Evolutionary conservation across 345 rosid genomes (phyloP).

Genomic region (Ricinus communis): DNA sequence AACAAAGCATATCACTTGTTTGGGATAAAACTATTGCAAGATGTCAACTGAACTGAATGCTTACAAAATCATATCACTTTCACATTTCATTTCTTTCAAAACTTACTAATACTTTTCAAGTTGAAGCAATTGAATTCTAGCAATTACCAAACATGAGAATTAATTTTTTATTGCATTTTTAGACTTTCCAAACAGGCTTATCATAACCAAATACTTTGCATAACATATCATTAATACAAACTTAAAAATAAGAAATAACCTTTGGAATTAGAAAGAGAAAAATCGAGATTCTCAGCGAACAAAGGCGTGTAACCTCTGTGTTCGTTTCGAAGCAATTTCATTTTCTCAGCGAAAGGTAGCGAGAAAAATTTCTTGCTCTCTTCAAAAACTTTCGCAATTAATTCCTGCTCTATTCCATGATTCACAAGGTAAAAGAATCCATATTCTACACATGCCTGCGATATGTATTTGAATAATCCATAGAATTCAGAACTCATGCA

Average conservation of each 20-base stretch:
- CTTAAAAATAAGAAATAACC: slow-evolving; percentile 30
- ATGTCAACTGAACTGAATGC: too few species aligned
- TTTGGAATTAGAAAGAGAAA: slow-evolving; percentile 25
- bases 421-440: slow-evolving; percentile 89
- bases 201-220: too few species aligned
- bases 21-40: too few species aligned
- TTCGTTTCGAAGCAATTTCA: slow-evolving; percentile 41
- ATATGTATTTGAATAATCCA: too few species aligned
- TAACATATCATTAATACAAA: neutral
- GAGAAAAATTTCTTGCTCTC: slow-evolving; percentile 67
- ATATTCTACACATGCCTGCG: slow-evolving; percentile 66
- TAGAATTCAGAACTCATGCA: too few species aligned
- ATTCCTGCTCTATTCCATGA: slow-evolving; percentile 67
- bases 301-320: slow-evolving; percentile 65
- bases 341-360: slow-evolving; percentile 62
- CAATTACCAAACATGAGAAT: too few species aligned
- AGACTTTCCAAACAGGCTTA: too few species aligned
- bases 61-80: too few species aligned
- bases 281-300: slow-evolving; percentile 52
- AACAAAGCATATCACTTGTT: neutral
- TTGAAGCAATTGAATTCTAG: too few species aligned
- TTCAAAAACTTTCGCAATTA: slow-evolving; percentile 41
- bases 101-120: too few species aligned
- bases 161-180: too few species aligned
- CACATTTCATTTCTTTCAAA: too few species aligned